A percentile compares a stretch with the other conserved stretches of the same genome.
Evolutionary conservation across 1,284 basidiomycete species (phyloP).

Genomic region (Tilletiopsis washingtonensis): DNA sequence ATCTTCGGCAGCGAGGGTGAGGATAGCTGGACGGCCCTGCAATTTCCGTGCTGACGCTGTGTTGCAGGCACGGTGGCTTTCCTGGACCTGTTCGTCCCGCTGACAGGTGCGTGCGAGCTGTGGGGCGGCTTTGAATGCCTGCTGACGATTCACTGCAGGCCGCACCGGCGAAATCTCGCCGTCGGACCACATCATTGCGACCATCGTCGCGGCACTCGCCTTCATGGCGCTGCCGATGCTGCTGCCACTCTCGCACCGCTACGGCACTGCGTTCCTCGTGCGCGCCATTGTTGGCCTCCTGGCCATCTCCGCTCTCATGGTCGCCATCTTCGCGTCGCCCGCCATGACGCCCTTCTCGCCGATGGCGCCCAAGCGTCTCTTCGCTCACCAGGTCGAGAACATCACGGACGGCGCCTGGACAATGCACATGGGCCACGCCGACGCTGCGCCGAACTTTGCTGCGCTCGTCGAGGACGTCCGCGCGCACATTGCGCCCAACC

Average conservation of each 20-base stretch:
- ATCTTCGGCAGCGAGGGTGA: constrained; percentile 61
- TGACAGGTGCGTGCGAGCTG: no score
- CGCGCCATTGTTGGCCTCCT: constrained; percentile 54
- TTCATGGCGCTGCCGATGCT: constrained; percentile 58
- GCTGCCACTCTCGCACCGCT: constrained; percentile 63
- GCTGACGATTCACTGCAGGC: no score
- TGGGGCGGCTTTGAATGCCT: no score
- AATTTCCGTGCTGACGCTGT: not conserved
- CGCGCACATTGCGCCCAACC: constrained; percentile 53
- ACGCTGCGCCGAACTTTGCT: constrained; percentile 69
- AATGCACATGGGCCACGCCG: constrained; percentile 74
- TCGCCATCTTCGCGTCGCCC: constrained; percentile 57
- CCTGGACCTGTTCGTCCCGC: constrained; percentile 69
- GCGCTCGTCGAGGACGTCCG: constrained; percentile 60
- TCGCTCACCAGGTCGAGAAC: constrained; percentile 79
- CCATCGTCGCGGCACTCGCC: constrained; percentile 52
- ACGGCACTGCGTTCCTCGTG: constrained; percentile 49
- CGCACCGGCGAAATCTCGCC: constrained; percentile 50
- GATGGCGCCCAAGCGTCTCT: constrained; percentile 80
- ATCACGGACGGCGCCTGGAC: constrained; percentile 61
- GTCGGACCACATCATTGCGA: constrained; percentile 80
- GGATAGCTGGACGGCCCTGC: not conserved
- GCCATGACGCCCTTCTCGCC: constrained; percentile 64
- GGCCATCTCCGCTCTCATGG: constrained; percentile 51
- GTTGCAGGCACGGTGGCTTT: not conserved